Evolutionary conservation across 1,139 yeast species (phyloP).

Genomic region (Blastobotrys capitulatus): DNA sequence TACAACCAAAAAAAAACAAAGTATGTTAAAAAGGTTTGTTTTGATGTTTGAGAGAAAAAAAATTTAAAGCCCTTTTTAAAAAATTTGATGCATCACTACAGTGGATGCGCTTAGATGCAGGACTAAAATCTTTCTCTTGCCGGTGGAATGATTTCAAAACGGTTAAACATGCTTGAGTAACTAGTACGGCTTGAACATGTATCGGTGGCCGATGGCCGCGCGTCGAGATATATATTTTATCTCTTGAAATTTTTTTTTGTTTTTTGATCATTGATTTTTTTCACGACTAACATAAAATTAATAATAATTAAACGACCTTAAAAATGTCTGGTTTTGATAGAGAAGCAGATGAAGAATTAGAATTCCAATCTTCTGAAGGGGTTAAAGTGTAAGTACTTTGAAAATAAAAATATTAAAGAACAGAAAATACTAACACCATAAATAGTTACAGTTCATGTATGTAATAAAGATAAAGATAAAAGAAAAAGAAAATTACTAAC

Average conservation of each 20-base stretch:
- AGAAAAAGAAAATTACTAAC: not conserved
- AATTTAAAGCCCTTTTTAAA: too few species aligned
- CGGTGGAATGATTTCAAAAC: too few species aligned
- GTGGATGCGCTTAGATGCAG: slow-evolving; percentile 1
- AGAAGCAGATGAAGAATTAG: slow-evolving; percentile 49
- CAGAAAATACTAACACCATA: not conserved
- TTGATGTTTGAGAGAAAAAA: too few species aligned
- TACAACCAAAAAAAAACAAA: not conserved
- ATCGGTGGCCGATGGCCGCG: not conserved
- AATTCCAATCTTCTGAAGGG: slow-evolving; percentile 57
- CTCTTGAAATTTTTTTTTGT: not conserved
- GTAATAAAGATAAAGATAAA: slow-evolving; percentile 6
- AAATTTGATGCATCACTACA: not conserved
- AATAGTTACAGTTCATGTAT: slow-evolving; percentile 17
- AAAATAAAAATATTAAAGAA: not conserved
- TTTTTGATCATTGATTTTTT: not conserved
- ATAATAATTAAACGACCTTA: too few species aligned
- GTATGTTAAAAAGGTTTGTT: too few species aligned
- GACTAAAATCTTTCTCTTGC: too few species aligned
- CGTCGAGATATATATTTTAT: not conserved
- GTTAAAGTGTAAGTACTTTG: slow-evolving; percentile 38
- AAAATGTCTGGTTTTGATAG: slow-evolving; percentile 40
- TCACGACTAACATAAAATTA: not conserved
- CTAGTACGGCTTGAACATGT: too few species aligned
- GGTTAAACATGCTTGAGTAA: too few species aligned